Evolutionary conservation across 1,284 basidiomycete genomes (phyloP).

Genomic region (Rhodotorula sp.): DNA sequence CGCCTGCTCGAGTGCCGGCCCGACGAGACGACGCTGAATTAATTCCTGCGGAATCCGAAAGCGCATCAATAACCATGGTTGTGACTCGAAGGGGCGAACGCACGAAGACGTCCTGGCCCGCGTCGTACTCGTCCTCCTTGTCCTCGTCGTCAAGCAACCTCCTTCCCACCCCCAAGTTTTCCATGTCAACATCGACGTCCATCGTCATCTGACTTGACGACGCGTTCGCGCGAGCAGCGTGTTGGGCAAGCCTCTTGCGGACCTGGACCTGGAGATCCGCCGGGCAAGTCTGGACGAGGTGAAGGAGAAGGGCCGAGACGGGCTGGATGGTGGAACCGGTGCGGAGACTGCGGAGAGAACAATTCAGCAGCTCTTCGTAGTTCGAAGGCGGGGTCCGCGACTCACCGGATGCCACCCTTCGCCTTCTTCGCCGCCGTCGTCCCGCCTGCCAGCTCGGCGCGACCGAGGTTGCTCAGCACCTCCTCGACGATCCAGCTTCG

Average conservation of each 20-base stretch:
- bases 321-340: constrained; percentile 74
- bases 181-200: neutral
- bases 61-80: neutral
- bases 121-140: neutral
- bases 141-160: neutral
- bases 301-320: constrained; percentile 84
- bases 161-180: neutral
- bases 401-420: constrained; percentile 66
- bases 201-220: neutral
- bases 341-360: constrained; percentile 45
- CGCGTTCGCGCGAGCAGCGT: neutral
- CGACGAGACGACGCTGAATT: constrained; percentile 26
- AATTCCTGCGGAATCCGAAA: neutral
- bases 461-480: constrained; percentile 81
- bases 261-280: constrained; percentile 70
- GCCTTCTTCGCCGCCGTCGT: constrained; percentile 70
- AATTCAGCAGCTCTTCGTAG: neutral
- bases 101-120: neutral
- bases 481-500: constrained; percentile 95
- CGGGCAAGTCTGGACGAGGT: constrained; percentile 91
- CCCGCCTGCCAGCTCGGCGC: constrained; percentile 68
- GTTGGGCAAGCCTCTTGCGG: constrained; percentile 47
- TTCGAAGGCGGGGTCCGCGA: constrained; percentile 13
- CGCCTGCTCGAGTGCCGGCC: constrained; percentile 60
- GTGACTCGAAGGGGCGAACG: neutral